These are phyloP conservation scores for Coprinopsis sp. DNA, from an alignment of 768 basidiomycete genomes.

Conservation along the genomic window DNA sequence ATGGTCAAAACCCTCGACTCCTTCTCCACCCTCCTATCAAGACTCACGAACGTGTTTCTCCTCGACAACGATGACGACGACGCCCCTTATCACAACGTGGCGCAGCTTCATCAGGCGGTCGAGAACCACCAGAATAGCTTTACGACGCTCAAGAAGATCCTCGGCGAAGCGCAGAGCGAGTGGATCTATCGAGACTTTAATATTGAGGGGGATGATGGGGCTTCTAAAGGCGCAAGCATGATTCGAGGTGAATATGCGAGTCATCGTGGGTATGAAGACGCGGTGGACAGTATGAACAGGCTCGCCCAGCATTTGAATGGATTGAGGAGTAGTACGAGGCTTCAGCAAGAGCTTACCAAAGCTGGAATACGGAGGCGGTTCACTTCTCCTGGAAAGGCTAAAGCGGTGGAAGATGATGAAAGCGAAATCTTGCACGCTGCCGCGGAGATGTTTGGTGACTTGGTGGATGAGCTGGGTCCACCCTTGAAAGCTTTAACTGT, in stretches of 20 bases:
- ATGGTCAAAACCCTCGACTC: conserved; percentile 86
- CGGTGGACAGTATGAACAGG: conserved; percentile 79
- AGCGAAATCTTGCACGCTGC: conserved; percentile 53
- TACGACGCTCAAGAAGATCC: conserved; percentile 80
- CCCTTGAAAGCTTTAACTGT: conserved; percentile 74
- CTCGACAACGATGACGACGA: conserved; percentile 62
- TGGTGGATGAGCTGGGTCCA: conserved; percentile 75
- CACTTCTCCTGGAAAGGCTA: conserved; percentile 5
- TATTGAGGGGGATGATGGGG: conserved; percentile 20
- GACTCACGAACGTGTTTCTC: conserved; percentile 82
- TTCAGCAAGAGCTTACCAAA: conserved; percentile 79
- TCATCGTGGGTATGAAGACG: conserved; percentile 74
- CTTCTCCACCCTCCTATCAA: conserved; percentile 78
- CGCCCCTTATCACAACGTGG: conserved; percentile 49
- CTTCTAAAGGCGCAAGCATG: conserved; percentile 13
- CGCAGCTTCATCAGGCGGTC: conserved; percentile 73
- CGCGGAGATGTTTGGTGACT: conserved; percentile 70
- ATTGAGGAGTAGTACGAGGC: conserved; percentile 72
- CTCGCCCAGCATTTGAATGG: conserved; percentile 94
- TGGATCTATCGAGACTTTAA: conserved; percentile 43
- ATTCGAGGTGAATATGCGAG: conserved; percentile 21
- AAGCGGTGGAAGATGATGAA: conserved; percentile 25
- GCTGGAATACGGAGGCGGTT: conserved; percentile 34
- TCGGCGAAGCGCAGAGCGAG: conserved; percentile 86
- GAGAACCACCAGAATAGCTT: conserved; percentile 86